Evolutionary conservation across 768 basidiomycete species (phyloP).

Genomic region (Guyanaporus albipodus): DNA sequence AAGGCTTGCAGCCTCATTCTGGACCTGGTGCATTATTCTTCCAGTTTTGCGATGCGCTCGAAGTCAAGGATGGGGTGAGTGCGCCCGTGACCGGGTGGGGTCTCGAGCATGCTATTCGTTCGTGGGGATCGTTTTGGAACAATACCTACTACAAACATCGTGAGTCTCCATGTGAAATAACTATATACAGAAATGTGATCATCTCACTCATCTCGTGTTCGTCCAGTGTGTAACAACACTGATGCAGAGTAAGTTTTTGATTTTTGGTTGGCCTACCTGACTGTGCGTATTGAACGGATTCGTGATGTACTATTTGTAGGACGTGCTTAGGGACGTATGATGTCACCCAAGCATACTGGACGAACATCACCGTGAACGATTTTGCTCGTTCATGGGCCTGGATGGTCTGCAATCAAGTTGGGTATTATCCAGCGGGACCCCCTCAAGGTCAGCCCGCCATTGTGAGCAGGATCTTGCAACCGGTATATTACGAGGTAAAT

Average conservation of each 20-base stretch:
- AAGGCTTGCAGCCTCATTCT: slow-evolving; percentile 48
- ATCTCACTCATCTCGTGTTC: too few relatives aligned
- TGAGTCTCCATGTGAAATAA: too few relatives aligned
- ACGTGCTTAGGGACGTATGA: slow-evolving; percentile 43
- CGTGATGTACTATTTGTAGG: slow-evolving; percentile 9
- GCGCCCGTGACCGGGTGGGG: slow-evolving; percentile 57
- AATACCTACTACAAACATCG: slow-evolving; percentile 43
- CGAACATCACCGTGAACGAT: slow-evolving; percentile 54
- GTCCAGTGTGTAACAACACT: too few relatives aligned
- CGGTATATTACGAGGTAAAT: slow-evolving; percentile 26
- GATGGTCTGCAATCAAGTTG: slow-evolving; percentile 73
- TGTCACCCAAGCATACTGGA: slow-evolving; percentile 41
- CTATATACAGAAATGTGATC: too few relatives aligned
- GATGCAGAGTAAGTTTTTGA: too few relatives aligned
- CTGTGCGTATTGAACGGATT: too few relatives aligned
- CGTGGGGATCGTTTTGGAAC: slow-evolving; percentile 61
- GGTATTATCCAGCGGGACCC: slow-evolving; percentile 43
- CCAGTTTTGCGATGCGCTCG: slow-evolving; percentile 39
- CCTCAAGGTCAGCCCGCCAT: slow-evolving; percentile 34
- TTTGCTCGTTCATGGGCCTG: slow-evolving; percentile 61
- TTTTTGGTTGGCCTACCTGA: too few relatives aligned
- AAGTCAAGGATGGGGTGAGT: slow-evolving; percentile 36
- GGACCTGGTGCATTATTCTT: slow-evolving; percentile 40
- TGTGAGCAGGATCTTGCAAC: slow-evolving; percentile 31
- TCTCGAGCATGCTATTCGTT: slow-evolving; percentile 51